Conservation (phyloP, 2,329 filamentous ascomycete species). For the Tolypocladium sp. region DNA sequence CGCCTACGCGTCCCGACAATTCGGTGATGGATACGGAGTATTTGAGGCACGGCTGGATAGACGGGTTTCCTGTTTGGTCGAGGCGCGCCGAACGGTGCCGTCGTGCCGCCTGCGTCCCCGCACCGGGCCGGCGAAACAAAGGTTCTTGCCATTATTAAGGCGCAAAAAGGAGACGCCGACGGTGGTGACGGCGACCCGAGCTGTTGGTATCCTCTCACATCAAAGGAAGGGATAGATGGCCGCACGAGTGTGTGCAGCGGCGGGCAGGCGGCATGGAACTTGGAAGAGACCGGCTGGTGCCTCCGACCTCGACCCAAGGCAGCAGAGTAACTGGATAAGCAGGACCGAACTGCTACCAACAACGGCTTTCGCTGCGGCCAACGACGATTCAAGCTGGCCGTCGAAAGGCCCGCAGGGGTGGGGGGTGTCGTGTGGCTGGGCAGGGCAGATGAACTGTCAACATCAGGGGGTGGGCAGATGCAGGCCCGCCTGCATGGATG, state of each 20-base stretch:
- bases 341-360: background rate
- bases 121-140: conserved; percentile 1
- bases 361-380: background rate
- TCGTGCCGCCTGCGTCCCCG: background rate
- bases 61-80: conserved; percentile 1
- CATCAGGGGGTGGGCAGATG: background rate
- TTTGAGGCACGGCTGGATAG: background rate
- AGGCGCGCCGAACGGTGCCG: background rate
- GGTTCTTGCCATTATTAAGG: conserved; percentile 1
- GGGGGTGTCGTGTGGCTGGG: background rate
- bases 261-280: background rate
- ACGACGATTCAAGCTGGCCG: background rate
- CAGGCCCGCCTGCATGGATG: background rate
- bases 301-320: background rate
- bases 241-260: background rate
- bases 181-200: conserved; percentile 4
- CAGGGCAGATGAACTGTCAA: background rate
- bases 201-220: conserved; percentile 6
- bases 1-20: background rate
- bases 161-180: background rate
- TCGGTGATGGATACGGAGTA: background rate
- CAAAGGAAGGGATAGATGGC: background rate
- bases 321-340: background rate
- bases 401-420: background rate
- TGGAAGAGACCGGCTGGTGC: background rate